phyloP scores from a whole-genome alignment of 2,329 filamentous ascomycete species.

The Sporothrix schenckii region DNA sequence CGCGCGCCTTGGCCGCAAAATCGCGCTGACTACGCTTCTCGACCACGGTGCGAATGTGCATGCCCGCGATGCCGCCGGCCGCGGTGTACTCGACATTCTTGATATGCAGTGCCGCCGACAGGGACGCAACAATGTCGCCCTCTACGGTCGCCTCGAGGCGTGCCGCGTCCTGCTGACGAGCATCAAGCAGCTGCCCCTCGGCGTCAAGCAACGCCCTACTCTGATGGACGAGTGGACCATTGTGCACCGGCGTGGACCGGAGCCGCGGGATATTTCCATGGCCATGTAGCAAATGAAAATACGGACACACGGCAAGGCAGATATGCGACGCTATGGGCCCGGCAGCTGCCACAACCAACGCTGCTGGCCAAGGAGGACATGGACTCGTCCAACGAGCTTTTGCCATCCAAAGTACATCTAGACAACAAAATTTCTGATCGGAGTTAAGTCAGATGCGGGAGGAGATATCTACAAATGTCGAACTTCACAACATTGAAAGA shows the following conservation, averaged over 20 bases:
- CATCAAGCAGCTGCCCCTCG: slow-evolving; percentile 40
- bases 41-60: slow-evolving; percentile 45
- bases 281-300: slow-evolving; percentile 21
- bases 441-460: background rate
- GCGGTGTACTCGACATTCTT: slow-evolving; percentile 42
- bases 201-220: slow-evolving; percentile 36
- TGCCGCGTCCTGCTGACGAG: slow-evolving; percentile 42
- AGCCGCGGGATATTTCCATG: slow-evolving; percentile 35
- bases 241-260: slow-evolving; percentile 33
- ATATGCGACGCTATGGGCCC: background rate
- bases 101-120: slow-evolving; percentile 37
- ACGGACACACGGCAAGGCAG: background rate
- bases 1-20: slow-evolving; percentile 56
- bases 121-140: slow-evolving; percentile 38
- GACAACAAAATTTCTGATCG: background rate
- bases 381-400: background rate
- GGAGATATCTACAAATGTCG: background rate
- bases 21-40: slow-evolving; percentile 52
- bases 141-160: slow-evolving; percentile 43
- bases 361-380: background rate
- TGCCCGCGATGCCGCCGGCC: slow-evolving; percentile 41
- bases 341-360: background rate
- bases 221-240: slow-evolving; percentile 37
- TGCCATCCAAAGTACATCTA: background rate
- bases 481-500: background rate